A percentile compares a stretch with the other conserved stretches of the same genome.
Evolutionary conservation across 352 stramenopile species (phyloP).

Genomic region (Pythium aristosporum): DNA sequence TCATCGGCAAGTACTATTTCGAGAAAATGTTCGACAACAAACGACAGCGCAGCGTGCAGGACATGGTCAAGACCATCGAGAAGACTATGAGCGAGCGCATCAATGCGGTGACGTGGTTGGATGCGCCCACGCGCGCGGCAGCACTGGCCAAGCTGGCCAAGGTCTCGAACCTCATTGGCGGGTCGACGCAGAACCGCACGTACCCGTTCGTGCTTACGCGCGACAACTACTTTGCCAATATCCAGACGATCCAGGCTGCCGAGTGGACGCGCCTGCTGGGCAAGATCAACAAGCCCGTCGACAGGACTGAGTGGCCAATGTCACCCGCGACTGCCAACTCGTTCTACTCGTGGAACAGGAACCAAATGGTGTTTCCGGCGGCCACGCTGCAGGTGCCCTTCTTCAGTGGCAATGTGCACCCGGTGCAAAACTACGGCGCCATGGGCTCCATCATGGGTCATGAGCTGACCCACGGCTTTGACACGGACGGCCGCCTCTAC

Average conservation of each 20-base stretch:
- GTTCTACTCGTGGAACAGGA: constrained; percentile 63
- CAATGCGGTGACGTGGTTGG: constrained; percentile 89
- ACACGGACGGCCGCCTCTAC: constrained; percentile 88
- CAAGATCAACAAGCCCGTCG: constrained; percentile 33
- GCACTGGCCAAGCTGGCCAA: constrained; percentile 85
- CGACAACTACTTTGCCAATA: constrained; percentile 55
- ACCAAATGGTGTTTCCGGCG: constrained; percentile 94
- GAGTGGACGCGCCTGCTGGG: constrained; percentile 22
- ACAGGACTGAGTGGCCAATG: constrained; percentile 81
- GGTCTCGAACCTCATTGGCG: constrained; percentile 41
- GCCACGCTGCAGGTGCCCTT: constrained; percentile 93
- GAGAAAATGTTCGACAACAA: constrained; percentile 77
- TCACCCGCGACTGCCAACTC: constrained; percentile 91
- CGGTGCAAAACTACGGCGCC: constrained; percentile 89
- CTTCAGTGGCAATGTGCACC: constrained; percentile 76
- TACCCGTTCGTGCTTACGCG: constrained; percentile 33
- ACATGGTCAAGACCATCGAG: constrained; percentile 85
- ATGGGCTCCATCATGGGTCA: constrained; percentile 93
- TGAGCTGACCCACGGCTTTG: constrained; percentile 95
- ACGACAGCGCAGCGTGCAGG: constrained; percentile 63
- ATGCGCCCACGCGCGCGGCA: constrained; percentile 68
- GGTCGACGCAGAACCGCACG: constrained; percentile 44
- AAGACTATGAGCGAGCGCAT: constrained; percentile 81
- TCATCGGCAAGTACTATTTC: constrained; percentile 86
- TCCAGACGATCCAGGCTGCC: constrained; percentile 41